A percentile compares a stretch with the other conserved stretches of the same genome.
phyloP scores from a whole-genome alignment of 352 stramenopile genomes.

The Phytophthora sansomeana region DNA sequence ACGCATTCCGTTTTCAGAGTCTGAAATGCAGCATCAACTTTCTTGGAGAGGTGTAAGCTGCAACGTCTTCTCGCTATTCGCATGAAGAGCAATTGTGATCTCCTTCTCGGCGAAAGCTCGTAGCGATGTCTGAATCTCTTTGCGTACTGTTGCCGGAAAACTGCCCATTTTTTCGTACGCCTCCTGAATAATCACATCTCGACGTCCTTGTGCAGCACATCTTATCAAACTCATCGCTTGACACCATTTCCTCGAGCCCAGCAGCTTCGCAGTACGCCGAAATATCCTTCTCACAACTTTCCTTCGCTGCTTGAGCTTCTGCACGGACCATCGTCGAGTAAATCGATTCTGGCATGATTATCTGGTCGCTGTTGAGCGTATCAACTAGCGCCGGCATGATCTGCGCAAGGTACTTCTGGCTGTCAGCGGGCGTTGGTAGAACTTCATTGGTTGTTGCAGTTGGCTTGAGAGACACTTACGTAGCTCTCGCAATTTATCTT shows the following conservation, averaged over 20 bases:
- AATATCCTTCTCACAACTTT: slow-evolving; percentile 71
- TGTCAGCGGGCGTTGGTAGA: slow-evolving; percentile 78
- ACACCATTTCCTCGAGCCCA: slow-evolving; percentile 64
- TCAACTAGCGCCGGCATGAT: slow-evolving; percentile 83
- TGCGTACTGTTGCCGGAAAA: slow-evolving; percentile 56
- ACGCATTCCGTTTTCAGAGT: slow-evolving; percentile 63
- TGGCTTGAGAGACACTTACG: slow-evolving; percentile 77
- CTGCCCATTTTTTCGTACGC: slow-evolving; percentile 59
- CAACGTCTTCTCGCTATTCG: slow-evolving; percentile 79
- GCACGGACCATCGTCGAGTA: slow-evolving; percentile 88
- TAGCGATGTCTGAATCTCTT: slow-evolving; percentile 69
- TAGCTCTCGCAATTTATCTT: slow-evolving; percentile 77
- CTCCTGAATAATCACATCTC: slow-evolving; percentile 65
- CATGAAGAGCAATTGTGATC: slow-evolving; percentile 71
- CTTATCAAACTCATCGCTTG: slow-evolving; percentile 64
- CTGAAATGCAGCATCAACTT: slow-evolving; percentile 65
- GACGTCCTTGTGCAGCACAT: slow-evolving; percentile 61
- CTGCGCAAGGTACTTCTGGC: slow-evolving; percentile 71
- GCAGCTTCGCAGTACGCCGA: slow-evolving; percentile 70
- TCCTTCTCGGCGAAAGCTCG: slow-evolving; percentile 66
- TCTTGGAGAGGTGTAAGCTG: slow-evolving; percentile 50
- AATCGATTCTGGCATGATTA: slow-evolving; percentile 92
- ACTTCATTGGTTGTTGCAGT: slow-evolving; percentile 77
- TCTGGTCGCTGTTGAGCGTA: slow-evolving; percentile 86
- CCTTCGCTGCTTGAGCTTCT: slow-evolving; percentile 70